Evolutionary conservation across 495 filamentous ascomycete genomes (phyloP).

Genomic region (Lasiosphaeria ovina): DNA sequence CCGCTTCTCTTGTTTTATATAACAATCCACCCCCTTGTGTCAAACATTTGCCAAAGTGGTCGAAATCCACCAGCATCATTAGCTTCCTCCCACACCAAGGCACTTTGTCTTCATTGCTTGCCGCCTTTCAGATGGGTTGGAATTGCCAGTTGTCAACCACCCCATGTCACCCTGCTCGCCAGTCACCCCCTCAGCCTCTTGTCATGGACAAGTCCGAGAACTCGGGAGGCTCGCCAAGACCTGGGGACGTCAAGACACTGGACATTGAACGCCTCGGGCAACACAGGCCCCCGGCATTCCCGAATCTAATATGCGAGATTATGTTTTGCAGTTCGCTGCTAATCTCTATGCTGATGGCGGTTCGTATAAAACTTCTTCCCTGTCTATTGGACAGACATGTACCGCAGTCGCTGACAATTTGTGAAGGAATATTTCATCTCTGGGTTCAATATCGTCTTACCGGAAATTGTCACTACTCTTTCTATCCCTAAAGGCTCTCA

Average conservation of each 20-base stretch:
- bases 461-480: slow-evolving; percentile 61
- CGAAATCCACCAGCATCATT: too few relatives aligned
- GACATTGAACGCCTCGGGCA: slow-evolving; percentile 69
- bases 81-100: too few relatives aligned
- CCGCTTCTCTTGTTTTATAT: too few relatives aligned
- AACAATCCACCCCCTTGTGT: too few relatives aligned
- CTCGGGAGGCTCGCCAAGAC: slow-evolving; percentile 4
- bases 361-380: slow-evolving; percentile 31
- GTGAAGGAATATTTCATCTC: slow-evolving; percentile 77
- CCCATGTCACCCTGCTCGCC: too few relatives aligned
- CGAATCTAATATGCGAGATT: slow-evolving; percentile 57
- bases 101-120: too few relatives aligned
- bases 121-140: too few relatives aligned
- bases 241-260: slow-evolving; percentile 3
- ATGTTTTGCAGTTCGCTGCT: slow-evolving; percentile 71
- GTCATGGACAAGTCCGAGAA: slow-evolving; percentile 4
- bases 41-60: too few relatives aligned
- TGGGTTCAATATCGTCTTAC: slow-evolving; percentile 81
- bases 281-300: slow-evolving; percentile 66
- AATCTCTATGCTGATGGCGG: slow-evolving; percentile 71
- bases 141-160: too few relatives aligned
- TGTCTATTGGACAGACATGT: neutral
- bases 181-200: neutral
- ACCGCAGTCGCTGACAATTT: slow-evolving; percentile 6
- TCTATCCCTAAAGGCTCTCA: slow-evolving; percentile 60